These are phyloP conservation scores for Globisporangium barbulae DNA, from an alignment of 352 stramenopile genomes.

Conservation along the genomic window DNA sequence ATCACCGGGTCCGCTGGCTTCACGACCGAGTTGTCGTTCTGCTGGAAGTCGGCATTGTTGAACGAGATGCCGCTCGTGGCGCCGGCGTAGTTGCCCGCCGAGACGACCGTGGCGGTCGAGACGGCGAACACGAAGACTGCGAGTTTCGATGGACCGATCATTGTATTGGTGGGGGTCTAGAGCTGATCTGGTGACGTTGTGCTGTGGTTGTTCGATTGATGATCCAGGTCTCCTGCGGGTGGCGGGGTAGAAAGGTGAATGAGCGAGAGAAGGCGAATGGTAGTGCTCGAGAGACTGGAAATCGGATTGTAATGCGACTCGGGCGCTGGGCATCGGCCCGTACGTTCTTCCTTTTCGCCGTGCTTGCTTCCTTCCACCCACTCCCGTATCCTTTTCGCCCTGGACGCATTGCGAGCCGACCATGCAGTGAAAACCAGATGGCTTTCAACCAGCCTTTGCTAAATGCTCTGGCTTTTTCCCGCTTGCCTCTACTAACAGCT, in stretches of 20 bases:
- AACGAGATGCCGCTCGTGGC: slow-evolving; percentile 15
- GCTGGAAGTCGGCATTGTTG: slow-evolving; percentile 18
- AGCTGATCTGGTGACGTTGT: slow-evolving; percentile 3
- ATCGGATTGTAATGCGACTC: slow-evolving; percentile 23
- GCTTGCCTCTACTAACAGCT: not conserved
- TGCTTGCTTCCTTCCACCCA: slow-evolving; percentile 3
- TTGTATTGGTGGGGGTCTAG: slow-evolving; percentile 10
- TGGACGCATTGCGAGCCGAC: slow-evolving; percentile 8
- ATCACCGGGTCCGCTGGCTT: slow-evolving; percentile 17
- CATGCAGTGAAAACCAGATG: slow-evolving; percentile 7
- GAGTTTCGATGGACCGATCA: slow-evolving; percentile 18
- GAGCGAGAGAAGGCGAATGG: slow-evolving; percentile 3
- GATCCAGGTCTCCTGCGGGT: not conserved
- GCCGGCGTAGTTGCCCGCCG: slow-evolving; percentile 16
- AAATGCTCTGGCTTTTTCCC: slow-evolving; percentile 12
- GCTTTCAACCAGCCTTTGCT: slow-evolving; percentile 16
- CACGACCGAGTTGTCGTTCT: slow-evolving; percentile 19
- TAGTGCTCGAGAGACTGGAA: slow-evolving; percentile 24
- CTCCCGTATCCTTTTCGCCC: slow-evolving; percentile 6
- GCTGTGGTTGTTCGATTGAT: not conserved
- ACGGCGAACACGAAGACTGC: slow-evolving; percentile 16
- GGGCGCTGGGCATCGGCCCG: not conserved
- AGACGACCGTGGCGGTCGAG: slow-evolving; percentile 11
- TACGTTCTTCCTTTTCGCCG: not conserved
- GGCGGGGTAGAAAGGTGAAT: slow-evolving; percentile 4